Evolutionary conservation across 2,329 filamentous ascomycete species (phyloP), one percentile per base, ranked within the genome.

Genomic region (Aureobasidium uvarum): DNA sequence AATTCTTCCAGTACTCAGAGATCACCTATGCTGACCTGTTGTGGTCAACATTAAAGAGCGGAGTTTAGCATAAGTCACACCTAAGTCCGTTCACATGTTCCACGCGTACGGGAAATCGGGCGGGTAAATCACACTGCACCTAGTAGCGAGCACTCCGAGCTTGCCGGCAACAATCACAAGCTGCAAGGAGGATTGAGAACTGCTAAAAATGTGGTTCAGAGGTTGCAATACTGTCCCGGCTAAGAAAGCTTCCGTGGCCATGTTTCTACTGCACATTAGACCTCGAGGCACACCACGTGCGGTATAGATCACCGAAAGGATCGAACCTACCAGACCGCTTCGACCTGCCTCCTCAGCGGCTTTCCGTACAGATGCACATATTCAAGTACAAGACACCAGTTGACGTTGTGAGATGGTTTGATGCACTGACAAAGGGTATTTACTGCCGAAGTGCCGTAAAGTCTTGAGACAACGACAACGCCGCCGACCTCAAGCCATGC

Each of bases 401-500:
- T 18, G 52, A 55, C 23, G 36, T 41, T 11, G 52, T 41, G 50
- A 25, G 36, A 23, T 41, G 23, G 11, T 14, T 55, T 8, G 23
- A 10, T 39, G 11, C 20, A 25, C 36, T 8, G 33, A 39, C 13
- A 16, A 36, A n/a, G 41, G n/a, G 11, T 25, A 33, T n/a, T 59
- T 25, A 45, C 28, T 59, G 41, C 55, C 55, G 41, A 59, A 31
- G 7, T 18, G 23, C 18, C 41, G 39, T n/a, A n/a, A 33, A 18
- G 6, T 25, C 25, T 23, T 36, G 41, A 59, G 31, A 46, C 55
- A 58, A 28, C 25, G 39, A 33, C 23, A 10, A 45, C 55, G 55
- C 55, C 41, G 43, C 55, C 43, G 25, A 45, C 55, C 18, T 28
- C 55, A 59, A 59, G 39, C 55, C 36, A 36, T 28, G 28, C 16